Evolutionary conservation across 2,329 filamentous ascomycete species (phyloP).

Genomic region (Fusarium armeniacum): DNA sequence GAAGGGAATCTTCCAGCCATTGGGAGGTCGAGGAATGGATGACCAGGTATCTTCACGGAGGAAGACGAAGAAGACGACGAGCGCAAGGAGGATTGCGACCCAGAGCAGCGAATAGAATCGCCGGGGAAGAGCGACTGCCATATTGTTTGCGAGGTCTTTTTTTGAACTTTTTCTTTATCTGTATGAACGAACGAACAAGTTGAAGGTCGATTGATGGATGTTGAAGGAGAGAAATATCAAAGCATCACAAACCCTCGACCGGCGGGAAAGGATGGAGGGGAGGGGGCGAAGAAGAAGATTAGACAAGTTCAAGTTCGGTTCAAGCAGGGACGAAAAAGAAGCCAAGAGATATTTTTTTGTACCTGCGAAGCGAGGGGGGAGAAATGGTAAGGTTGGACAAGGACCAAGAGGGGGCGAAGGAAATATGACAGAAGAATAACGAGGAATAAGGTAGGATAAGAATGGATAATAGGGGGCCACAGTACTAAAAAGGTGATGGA

Average conservation of each 20-base stretch:
- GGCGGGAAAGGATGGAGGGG: conserved; percentile 27
- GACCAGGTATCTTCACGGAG: conserved; percentile 42
- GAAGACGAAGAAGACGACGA: conserved; percentile 42
- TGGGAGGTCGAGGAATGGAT: conserved; percentile 39
- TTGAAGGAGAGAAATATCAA: conserved; percentile 28
- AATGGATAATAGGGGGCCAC: conserved; percentile 24
- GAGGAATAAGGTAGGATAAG: conserved; percentile 24
- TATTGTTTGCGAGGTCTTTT: conserved; percentile 15
- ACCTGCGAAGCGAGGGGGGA: conserved; percentile 9
- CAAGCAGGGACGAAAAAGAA: conserved; percentile 4
- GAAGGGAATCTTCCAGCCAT: conserved; percentile 46
- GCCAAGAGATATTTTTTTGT: conserved; percentile 29
- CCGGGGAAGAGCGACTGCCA: conserved; percentile 42
- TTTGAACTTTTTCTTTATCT: conserved; percentile 1
- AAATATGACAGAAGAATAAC: conserved; percentile 21
- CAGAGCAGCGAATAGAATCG: conserved; percentile 45
- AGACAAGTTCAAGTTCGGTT: conserved; percentile 1
- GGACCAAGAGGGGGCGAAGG: conserved; percentile 7
- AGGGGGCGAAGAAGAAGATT: background rate
- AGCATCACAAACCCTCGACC: conserved; percentile 37
- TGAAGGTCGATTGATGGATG: conserved; percentile 18
- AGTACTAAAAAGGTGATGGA: conserved; percentile 5
- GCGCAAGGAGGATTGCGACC: conserved; percentile 36
- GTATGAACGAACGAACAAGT: conserved; percentile 11
- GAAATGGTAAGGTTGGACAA: conserved; percentile 17